Conservation (phyloP, 495 filamentous ascomycete genomes). For the Xylaria longipes region DNA sequence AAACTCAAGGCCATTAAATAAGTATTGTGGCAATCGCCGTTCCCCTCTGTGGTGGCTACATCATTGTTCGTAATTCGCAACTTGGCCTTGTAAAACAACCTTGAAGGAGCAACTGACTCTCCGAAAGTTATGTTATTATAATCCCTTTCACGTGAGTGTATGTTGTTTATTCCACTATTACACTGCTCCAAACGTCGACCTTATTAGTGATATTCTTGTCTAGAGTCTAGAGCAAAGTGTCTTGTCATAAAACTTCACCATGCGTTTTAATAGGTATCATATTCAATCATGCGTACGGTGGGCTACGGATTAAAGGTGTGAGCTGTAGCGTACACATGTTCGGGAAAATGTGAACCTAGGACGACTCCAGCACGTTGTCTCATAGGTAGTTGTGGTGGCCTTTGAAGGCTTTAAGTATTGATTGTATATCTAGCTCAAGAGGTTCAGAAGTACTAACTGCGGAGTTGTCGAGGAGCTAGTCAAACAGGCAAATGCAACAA, state of each 20-base stretch:
- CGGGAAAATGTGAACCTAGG: not conserved
- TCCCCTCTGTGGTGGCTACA: not conserved
- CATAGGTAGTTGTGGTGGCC: not conserved
- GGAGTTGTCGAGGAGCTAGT: not conserved
- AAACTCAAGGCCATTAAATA: not conserved
- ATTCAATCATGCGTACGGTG: not conserved
- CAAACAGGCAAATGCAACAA: not conserved
- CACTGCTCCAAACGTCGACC: not conserved
- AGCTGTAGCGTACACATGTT: not conserved
- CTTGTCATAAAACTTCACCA: not conserved
- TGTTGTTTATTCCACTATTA: not conserved
- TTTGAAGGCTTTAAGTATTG: not conserved
- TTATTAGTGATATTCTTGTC: no score
- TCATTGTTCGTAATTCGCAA: not conserved
- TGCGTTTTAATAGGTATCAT: not conserved
- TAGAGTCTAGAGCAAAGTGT: not conserved
- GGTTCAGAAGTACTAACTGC: not conserved
- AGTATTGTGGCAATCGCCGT: not conserved
- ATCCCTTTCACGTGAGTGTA: no score
- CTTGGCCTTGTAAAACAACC: not conserved
- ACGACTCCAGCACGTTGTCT: not conserved
- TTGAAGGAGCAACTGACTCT: not conserved
- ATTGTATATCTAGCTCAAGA: not conserved
- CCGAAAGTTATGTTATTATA: no score
- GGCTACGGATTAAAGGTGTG: not conserved